phyloP scores from a whole-genome alignment of 2,329 filamentous ascomycete species.

The Beauveria rudraprayagi region DNA sequence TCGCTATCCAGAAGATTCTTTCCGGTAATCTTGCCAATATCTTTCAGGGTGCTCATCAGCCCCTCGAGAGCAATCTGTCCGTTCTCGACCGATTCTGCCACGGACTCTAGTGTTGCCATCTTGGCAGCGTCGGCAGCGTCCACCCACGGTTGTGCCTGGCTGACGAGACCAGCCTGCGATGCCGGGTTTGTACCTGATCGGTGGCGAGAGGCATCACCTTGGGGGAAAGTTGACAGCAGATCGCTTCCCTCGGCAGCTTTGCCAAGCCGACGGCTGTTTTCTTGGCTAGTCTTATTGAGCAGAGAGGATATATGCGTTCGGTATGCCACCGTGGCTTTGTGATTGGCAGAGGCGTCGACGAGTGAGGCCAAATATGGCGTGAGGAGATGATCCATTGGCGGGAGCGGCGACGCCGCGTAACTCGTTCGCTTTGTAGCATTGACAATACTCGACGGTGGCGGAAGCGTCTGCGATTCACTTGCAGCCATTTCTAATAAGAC shows the following conservation, averaged over 20 bases:
- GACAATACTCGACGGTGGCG: slow-evolving; percentile 15
- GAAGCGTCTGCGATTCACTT: slow-evolving; percentile 22
- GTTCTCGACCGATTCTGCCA: slow-evolving; percentile 52
- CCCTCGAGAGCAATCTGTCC: slow-evolving; percentile 49
- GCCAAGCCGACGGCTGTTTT: slow-evolving; percentile 41
- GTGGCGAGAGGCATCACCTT: slow-evolving; percentile 31
- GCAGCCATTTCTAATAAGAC: slow-evolving; percentile 36
- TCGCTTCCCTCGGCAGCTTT: slow-evolving; percentile 55
- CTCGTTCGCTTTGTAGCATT: slow-evolving; percentile 9
- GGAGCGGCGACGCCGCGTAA: slow-evolving; percentile 5
- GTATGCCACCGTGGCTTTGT: slow-evolving; percentile 49
- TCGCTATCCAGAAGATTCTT: slow-evolving; percentile 19
- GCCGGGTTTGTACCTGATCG: slow-evolving; percentile 30
- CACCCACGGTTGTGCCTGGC: slow-evolving; percentile 48
- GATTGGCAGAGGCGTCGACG: slow-evolving; percentile 43
- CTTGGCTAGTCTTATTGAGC: slow-evolving; percentile 43
- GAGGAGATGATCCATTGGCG: slow-evolving; percentile 35
- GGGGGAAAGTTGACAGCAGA: slow-evolving; percentile 45
- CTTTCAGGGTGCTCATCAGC: slow-evolving; percentile 40
- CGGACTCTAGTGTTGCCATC: slow-evolving; percentile 47
- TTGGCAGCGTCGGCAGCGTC: slow-evolving; percentile 53
- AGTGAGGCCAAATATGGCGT: slow-evolving; percentile 49
- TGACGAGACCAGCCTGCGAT: slow-evolving; percentile 32
- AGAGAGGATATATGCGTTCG: slow-evolving; percentile 47
- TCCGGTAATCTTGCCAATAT: slow-evolving; percentile 42